Evolutionary conservation across 257 asterid species (phyloP), one percentile per base, ranked within the genome.

Genomic region (Apocynum venetum): DNA sequence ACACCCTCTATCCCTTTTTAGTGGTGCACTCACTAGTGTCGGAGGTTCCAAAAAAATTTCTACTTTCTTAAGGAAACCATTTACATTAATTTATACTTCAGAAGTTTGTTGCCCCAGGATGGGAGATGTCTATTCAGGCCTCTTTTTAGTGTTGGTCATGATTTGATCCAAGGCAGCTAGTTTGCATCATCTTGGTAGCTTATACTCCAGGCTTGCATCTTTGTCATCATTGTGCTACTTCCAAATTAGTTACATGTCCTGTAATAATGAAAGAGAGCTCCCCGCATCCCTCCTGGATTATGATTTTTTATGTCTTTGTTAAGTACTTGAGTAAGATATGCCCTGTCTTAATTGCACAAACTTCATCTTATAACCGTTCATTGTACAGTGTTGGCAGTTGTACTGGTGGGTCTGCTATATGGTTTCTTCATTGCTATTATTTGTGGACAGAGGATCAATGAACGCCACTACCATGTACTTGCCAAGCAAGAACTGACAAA

Each of bases 341-440:
- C 38, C 38, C 2, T 17, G 11, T 12, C 15, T 63, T 63, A 63
- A 20, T 19, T 43, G 14, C 60, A 35, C 25, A 10, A 11, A 10
- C 46, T 47, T 43, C 20, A 48, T 71, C 25, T 53, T 25, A 53
- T 46, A 46, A 13, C 41, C 74, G 63, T 71, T 40, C 48, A 67
- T 56, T 82, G 72, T 76, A 87, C 94, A 93, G 99, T 93, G 81
- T 79, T 95, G 86, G 98, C 99, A 74, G 91, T 95, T 82, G 86
- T 95, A 82, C 82, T 95, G 92, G 99, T 95, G 83, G 98, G 99
- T 38, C 87, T 95, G 91, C 97, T 95, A 38, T 95, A 95, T 84
- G 98, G 98, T 74, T 93, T 93, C 96, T 93, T 95, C 90, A 91
- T 95, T 73, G 99, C 99, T 75, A 95, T 93, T 72, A 95, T 91